phyloP scores from a whole-genome alignment of 2,329 filamentous ascomycete genomes.

The Leptographium lundbergii region DNA sequence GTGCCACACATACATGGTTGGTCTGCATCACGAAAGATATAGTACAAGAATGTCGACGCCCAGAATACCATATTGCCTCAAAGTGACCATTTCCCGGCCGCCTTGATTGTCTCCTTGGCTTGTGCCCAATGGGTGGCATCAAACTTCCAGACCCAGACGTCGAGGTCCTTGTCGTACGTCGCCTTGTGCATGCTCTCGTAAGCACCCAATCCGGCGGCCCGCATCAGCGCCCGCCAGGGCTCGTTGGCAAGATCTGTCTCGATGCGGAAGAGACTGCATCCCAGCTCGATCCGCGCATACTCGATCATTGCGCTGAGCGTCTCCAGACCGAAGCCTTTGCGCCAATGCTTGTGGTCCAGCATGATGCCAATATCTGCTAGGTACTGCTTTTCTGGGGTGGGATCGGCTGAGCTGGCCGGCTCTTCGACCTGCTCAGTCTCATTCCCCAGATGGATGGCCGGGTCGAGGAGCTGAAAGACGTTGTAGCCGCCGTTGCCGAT shows the following conservation, averaged over 20 bases:
- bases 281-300: background rate
- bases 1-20: too few species aligned
- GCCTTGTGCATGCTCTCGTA: background rate
- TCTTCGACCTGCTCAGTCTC: background rate
- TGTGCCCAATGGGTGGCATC: background rate
- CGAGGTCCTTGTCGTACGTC: background rate
- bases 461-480: background rate
- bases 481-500: background rate
- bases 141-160: background rate
- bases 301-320: background rate
- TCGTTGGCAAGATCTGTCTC: background rate
- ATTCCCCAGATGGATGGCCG: background rate
- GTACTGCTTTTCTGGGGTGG: background rate
- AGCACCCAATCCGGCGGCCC: background rate
- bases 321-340: background rate
- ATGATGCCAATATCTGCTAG: background rate
- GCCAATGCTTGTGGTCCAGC: background rate
- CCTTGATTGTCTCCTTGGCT: background rate
- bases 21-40: too few species aligned
- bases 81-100: background rate
- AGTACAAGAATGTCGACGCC: too few species aligned
- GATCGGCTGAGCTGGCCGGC: too few species aligned
- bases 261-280: background rate
- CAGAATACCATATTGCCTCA: background rate
- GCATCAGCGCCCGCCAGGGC: background rate